Percentiles rank a stretch among this genome's conserved stretches.
Evolutionary conservation across 2,329 filamentous ascomycete genomes (phyloP).

Genomic region (Diplodia corticola): DNA sequence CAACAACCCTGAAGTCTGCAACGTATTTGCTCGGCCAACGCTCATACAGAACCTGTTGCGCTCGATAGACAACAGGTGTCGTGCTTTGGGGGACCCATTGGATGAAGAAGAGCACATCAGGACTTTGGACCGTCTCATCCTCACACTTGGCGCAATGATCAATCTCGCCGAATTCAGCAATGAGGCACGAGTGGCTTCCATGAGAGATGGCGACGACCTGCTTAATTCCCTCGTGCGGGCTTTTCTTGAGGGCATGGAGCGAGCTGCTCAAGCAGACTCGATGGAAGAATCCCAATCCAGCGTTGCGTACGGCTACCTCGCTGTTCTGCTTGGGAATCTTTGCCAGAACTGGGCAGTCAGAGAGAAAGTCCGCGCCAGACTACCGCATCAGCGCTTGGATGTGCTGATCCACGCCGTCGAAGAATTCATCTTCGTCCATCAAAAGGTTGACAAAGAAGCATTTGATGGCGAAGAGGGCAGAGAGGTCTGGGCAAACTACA

Average conservation of each 20-base stretch:
- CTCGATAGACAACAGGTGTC: conserved; percentile 34
- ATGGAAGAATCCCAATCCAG: conserved; percentile 72
- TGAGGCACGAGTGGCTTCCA: conserved; percentile 47
- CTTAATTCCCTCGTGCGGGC: conserved; percentile 62
- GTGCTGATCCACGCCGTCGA: conserved; percentile 59
- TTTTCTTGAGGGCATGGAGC: conserved; percentile 68
- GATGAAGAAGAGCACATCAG: conserved; percentile 56
- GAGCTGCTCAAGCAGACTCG: conserved; percentile 58
- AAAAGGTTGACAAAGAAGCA: conserved; percentile 53
- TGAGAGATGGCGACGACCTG: conserved; percentile 42
- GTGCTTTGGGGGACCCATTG: conserved; percentile 31
- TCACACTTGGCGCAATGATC: conserved; percentile 80
- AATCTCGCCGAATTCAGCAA: conserved; percentile 82
- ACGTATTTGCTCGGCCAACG: conserved; percentile 60
- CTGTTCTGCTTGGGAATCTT: conserved; percentile 79
- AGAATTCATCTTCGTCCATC: conserved; percentile 63
- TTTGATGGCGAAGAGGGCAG: conserved; percentile 50
- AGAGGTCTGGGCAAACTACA: conserved; percentile 52
- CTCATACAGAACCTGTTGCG: conserved; percentile 49
- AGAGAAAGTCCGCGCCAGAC: conserved; percentile 39
- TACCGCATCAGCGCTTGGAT: conserved; percentile 48
- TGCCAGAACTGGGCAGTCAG: conserved; percentile 58
- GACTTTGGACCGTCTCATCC: conserved; percentile 68
- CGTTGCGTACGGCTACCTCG: conserved; percentile 83
- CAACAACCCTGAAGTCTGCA: conserved; percentile 69